These are phyloP conservation scores for Fusarium torreyae DNA, from an alignment of 2,329 filamentous ascomycete genomes.

Conservation along the genomic window DNA sequence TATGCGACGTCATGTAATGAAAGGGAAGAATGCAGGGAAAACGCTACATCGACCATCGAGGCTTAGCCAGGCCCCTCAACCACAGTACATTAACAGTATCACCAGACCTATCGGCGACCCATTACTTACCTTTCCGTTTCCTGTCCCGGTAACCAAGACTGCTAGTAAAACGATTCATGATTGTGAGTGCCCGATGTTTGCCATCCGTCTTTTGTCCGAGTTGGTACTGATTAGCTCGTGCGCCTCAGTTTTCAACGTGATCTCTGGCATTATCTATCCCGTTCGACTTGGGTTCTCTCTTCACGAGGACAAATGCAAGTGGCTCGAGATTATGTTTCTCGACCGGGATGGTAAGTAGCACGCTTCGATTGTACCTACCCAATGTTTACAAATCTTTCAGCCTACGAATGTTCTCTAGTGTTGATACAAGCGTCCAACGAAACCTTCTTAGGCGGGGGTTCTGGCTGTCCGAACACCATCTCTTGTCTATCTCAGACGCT, in stretches of 20 bases:
- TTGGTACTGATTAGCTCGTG: neutral
- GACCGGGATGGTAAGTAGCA: neutral
- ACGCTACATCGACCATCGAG: slow-evolving; percentile 12
- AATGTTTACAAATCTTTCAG: neutral
- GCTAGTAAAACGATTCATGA: slow-evolving; percentile 19
- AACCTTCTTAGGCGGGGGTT: slow-evolving; percentile 15
- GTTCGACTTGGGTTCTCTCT: slow-evolving; percentile 11
- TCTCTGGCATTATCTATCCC: slow-evolving; percentile 5
- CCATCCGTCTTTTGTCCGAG: rapidly evolving
- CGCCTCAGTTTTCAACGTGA: slow-evolving; percentile 7
- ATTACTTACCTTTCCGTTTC: slow-evolving; percentile 13
- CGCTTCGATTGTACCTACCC: rapidly evolving
- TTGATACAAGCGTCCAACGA: slow-evolving; percentile 24
- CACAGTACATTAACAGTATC: slow-evolving; percentile 7
- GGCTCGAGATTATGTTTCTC: slow-evolving; percentile 23
- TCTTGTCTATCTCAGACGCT: slow-evolving; percentile 18
- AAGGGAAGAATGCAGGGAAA: slow-evolving; percentile 24
- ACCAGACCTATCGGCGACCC: neutral
- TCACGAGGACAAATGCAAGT: slow-evolving; percentile 1
- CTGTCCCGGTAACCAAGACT: neutral
- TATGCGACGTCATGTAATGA: slow-evolving; percentile 29
- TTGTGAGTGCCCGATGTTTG: neutral
- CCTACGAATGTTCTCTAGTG: slow-evolving; percentile 2
- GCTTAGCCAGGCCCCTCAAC: neutral
- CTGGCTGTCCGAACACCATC: neutral